Evolutionary conservation across 2,329 filamentous ascomycete species (phyloP).

Genomic region (Ascomycota sp.): DNA sequence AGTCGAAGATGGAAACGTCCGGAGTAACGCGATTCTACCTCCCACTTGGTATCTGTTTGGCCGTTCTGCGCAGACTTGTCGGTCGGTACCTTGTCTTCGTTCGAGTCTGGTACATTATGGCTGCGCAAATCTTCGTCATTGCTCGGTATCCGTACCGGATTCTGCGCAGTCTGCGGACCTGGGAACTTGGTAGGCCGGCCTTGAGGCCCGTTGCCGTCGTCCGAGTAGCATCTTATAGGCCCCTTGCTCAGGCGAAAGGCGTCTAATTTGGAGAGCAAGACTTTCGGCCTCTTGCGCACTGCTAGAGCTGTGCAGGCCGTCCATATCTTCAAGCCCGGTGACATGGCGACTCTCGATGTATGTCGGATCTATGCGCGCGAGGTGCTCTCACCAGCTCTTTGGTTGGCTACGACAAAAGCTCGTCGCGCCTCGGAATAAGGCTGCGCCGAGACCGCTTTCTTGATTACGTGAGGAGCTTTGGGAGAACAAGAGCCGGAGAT

Average conservation of each 20-base stretch:
- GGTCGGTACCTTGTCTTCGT: too few relatives aligned
- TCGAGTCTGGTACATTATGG: too few relatives aligned
- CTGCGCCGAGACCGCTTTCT: constrained; percentile 3
- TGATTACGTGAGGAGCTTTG: constrained; percentile 2
- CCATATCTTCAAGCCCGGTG: constrained; percentile 13
- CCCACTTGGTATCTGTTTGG: too few relatives aligned
- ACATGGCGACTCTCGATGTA: too few relatives aligned
- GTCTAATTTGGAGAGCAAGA: constrained; percentile 10
- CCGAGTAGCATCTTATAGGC: constrained; percentile 11
- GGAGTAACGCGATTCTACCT: too few relatives aligned
- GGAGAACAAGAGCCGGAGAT: too few relatives aligned
- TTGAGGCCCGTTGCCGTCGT: constrained; percentile 11
- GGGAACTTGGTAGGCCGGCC: constrained; percentile 5
- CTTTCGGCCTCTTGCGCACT: too few relatives aligned
- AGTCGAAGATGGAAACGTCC: too few relatives aligned
- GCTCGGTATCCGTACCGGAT: not conserved
- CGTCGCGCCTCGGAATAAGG: constrained; percentile 4
- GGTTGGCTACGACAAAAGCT: constrained; percentile 4
- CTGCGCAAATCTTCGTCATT: not conserved
- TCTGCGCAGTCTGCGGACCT: constrained; percentile 1
- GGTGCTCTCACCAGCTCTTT: too few relatives aligned
- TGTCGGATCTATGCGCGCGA: too few relatives aligned
- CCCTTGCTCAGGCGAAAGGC: constrained; percentile 6
- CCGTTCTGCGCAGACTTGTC: not conserved
- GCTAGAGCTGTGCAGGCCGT: constrained; percentile 14